Evolutionary conservation across 1,139 yeast genomes (phyloP).

Genomic region (Fermentozyma sake): DNA sequence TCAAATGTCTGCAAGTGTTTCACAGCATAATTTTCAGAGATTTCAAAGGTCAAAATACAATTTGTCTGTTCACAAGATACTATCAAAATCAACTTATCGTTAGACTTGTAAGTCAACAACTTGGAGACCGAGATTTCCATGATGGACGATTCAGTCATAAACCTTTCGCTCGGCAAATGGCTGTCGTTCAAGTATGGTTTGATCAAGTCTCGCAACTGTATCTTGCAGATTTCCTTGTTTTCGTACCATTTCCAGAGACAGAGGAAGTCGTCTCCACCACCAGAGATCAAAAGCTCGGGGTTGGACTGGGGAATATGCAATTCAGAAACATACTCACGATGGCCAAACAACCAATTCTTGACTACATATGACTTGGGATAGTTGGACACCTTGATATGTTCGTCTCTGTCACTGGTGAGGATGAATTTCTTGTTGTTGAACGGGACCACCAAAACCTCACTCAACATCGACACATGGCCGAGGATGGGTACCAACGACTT

Average conservation of each 20-base stretch:
- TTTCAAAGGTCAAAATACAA: constrained; percentile 41
- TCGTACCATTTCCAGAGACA: constrained; percentile 74
- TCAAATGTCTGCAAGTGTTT: constrained; percentile 24
- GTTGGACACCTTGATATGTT: constrained; percentile 84
- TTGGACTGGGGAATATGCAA: constrained; percentile 51
- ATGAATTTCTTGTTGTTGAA: constrained; percentile 49
- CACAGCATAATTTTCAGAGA: constrained; percentile 19
- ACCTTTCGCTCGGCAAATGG: constrained; percentile 66
- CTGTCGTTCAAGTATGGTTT: constrained; percentile 47
- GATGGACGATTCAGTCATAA: constrained; percentile 49
- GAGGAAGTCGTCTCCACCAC: constrained; percentile 86
- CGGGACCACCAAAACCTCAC: constrained; percentile 54
- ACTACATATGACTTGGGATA: constrained; percentile 77
- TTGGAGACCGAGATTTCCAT: constrained; percentile 54
- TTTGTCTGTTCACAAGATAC: constrained; percentile 56
- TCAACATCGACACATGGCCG: constrained; percentile 96
- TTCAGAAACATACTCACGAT: constrained; percentile 72
- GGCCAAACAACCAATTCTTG: constrained; percentile 84
- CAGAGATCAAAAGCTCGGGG: constrained; percentile 55
- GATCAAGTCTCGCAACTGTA: constrained; percentile 47
- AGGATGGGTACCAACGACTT: constrained; percentile 58
- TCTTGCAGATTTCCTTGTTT: constrained; percentile 37
- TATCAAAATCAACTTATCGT: constrained; percentile 27
- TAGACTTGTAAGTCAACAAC: constrained; percentile 26
- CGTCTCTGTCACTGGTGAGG: constrained; percentile 90